These are phyloP conservation scores for Syzygium aromaticum DNA, from an alignment of 345 rosid species.

Conservation along the genomic window DNA sequence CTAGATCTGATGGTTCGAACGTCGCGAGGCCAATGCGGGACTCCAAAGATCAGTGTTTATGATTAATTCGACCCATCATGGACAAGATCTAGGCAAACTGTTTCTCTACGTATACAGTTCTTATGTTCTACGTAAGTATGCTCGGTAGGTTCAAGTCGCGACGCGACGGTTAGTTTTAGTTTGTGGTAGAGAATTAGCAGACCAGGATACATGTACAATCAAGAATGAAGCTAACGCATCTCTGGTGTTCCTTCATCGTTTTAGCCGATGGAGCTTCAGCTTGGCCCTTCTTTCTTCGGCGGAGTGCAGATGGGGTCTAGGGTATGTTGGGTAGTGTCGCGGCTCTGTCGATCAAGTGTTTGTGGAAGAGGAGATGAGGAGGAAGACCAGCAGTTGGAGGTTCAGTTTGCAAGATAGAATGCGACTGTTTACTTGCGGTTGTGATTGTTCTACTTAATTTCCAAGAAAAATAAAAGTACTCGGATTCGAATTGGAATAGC, in stretches of 20 bases:
- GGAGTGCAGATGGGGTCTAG: not conserved
- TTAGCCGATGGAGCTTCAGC: not conserved
- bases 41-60: no score
- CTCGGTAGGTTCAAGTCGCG: not conserved
- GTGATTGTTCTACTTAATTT: not conserved
- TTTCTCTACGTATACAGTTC: not conserved
- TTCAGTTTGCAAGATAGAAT: not conserved
- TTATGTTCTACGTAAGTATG: not conserved
- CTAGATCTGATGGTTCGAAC: not conserved
- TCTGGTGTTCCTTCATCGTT: not conserved
- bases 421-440: not conserved
- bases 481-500: not conserved
- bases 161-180: not conserved
- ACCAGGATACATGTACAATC: not conserved
- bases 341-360: not conserved
- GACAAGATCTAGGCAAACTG: not conserved
- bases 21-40: not conserved
- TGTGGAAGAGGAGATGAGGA: not conserved
- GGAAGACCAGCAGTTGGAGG: not conserved
- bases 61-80: not conserved
- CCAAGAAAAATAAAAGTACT: not conserved
- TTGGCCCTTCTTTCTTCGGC: not conserved
- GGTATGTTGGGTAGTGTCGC: not conserved
- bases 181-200: not conserved
- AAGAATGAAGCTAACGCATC: not conserved